Percentiles rank a stretch among this genome's conserved stretches.
Evolutionary conservation across 1,139 yeast species (phyloP).

Genomic region (Taphrina betulina): DNA sequence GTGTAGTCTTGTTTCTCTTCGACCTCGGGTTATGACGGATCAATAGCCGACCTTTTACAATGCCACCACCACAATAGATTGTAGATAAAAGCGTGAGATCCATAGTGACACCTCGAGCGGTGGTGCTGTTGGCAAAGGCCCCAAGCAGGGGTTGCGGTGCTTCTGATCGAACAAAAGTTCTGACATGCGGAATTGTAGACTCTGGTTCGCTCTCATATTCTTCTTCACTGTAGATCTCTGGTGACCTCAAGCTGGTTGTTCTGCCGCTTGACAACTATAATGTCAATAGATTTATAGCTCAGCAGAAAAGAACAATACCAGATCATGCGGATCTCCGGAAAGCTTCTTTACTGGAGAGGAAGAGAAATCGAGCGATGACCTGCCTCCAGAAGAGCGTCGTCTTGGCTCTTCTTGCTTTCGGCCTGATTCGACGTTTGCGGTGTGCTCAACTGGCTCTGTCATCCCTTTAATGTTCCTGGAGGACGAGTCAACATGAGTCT

Average conservation of each 20-base stretch:
- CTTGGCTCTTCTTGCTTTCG: too few species aligned
- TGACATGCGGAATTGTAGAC: slow-evolving; percentile 10
- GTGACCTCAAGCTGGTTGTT: not conserved
- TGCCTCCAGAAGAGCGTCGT: too few species aligned
- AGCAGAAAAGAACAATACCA: too few species aligned
- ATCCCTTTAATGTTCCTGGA: too few species aligned
- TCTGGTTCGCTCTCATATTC: slow-evolving; percentile 2
- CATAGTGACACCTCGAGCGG: slow-evolving; percentile 16
- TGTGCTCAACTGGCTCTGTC: too few species aligned
- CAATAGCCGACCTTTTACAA: slow-evolving; percentile 14
- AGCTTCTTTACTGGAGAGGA: too few species aligned
- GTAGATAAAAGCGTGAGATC: slow-evolving; percentile 10
- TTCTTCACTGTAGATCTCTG: not conserved
- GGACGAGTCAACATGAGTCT: too few species aligned
- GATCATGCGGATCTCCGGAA: too few species aligned
- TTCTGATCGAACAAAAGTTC: slow-evolving; percentile 23
- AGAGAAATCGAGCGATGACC: too few species aligned
- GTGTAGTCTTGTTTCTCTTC: slow-evolving; percentile 14
- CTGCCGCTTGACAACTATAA: not conserved
- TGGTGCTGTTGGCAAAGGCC: not conserved
- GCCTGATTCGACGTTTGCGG: too few species aligned
- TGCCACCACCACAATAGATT: slow-evolving; percentile 21
- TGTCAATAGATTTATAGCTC: too few species aligned
- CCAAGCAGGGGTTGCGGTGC: slow-evolving; percentile 24
- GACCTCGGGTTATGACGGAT: slow-evolving; percentile 7